phyloP scores from a whole-genome alignment of 164 flowering plant species.

The Aristolochia californica region DNA sequence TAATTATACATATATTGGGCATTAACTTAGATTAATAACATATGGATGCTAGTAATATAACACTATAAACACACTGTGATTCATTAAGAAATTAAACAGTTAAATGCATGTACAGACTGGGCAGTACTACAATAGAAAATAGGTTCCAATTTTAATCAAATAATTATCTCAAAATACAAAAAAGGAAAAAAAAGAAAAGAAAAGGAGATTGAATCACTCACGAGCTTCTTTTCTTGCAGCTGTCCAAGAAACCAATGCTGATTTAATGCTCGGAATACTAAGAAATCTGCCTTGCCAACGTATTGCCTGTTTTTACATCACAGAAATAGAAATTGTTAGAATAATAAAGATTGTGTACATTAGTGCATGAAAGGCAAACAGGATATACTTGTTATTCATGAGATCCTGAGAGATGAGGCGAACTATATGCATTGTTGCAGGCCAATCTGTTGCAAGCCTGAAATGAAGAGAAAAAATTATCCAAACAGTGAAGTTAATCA shows the following conservation, averaged over 20 bases:
- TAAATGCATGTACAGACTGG: too few species aligned
- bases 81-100: too few species aligned
- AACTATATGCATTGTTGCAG: slow-evolving; percentile 86
- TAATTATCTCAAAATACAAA: neutral
- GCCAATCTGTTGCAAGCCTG: slow-evolving; percentile 98
- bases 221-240: slow-evolving; percentile 31
- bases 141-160: neutral
- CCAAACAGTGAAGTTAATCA: too few species aligned
- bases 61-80: too few species aligned
- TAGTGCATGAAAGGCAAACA: neutral
- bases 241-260: slow-evolving; percentile 29
- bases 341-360: neutral
- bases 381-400: slow-evolving; percentile 28
- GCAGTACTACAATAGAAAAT: neutral
- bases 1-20: neutral
- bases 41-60: too few species aligned
- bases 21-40: neutral
- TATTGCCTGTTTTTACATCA: slow-evolving; percentile 20
- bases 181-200: too few species aligned
- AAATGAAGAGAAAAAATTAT: slow-evolving; percentile 6
- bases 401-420: slow-evolving; percentile 49
- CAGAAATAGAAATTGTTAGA: neutral
- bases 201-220: slow-evolving; percentile 9
- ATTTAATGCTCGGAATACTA: slow-evolving; percentile 28
- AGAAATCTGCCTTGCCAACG: slow-evolving; percentile 29